A percentile compares a stretch with the other conserved stretches of the same genome.
phyloP scores from a whole-genome alignment of 352 stramenopile genomes.

The Phytophthora vignae region DNA sequence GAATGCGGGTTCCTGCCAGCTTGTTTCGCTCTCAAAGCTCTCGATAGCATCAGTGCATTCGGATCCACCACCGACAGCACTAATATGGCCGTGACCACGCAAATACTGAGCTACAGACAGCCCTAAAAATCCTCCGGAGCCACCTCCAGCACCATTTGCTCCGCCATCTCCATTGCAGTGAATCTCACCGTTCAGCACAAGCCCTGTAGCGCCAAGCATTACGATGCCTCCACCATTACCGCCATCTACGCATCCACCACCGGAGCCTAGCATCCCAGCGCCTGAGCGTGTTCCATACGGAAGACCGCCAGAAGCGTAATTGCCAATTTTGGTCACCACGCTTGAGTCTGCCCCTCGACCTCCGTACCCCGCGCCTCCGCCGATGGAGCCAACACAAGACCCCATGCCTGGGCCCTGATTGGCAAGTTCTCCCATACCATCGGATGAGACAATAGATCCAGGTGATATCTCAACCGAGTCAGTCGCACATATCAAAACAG shows the following conservation, averaged over 20 bases:
- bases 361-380: slow-evolving; percentile 75
- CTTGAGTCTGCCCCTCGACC: slow-evolving; percentile 77
- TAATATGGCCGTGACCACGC: slow-evolving; percentile 67
- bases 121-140: slow-evolving; percentile 77
- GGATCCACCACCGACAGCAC: slow-evolving; percentile 71
- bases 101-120: slow-evolving; percentile 68
- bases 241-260: slow-evolving; percentile 71
- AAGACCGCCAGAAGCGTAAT: slow-evolving; percentile 71
- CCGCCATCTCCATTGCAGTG: slow-evolving; percentile 73
- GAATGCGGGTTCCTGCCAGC: slow-evolving; percentile 17
- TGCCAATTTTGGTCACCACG: slow-evolving; percentile 52
- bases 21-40: slow-evolving; percentile 31
- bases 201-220: slow-evolving; percentile 61
- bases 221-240: slow-evolving; percentile 76
- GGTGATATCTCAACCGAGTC: slow-evolving; percentile 54
- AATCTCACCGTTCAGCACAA: slow-evolving; percentile 79
- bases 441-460: slow-evolving; percentile 58
- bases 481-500: slow-evolving; percentile 68
- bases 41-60: slow-evolving; percentile 55
- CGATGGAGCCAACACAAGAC: slow-evolving; percentile 62
- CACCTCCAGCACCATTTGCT: slow-evolving; percentile 65
- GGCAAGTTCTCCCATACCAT: slow-evolving; percentile 65
- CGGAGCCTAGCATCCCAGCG: slow-evolving; percentile 74
- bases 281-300: slow-evolving; percentile 74
- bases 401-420: slow-evolving; percentile 75